Evolutionary conservation across 2,329 filamentous ascomycete genomes (phyloP).

Genomic region (Chalaropsis thielavioides): DNA sequence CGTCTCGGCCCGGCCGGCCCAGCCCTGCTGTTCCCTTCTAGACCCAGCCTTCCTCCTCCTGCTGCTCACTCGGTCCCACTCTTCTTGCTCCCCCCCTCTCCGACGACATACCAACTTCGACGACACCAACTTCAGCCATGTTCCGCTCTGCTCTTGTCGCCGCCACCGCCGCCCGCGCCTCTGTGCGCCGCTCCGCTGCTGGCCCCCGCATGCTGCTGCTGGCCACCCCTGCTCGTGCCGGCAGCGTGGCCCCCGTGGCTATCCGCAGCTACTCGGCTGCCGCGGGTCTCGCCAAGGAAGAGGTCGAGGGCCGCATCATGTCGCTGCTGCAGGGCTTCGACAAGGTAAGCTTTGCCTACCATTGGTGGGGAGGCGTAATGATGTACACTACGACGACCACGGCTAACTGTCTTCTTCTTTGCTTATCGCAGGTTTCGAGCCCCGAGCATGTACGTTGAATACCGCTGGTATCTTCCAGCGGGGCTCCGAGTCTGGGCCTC

Average conservation of each 20-base stretch:
- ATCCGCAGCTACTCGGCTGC: constrained; percentile 78
- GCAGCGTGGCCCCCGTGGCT: constrained; percentile 44
- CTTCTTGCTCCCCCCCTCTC: not conserved
- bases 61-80: not conserved
- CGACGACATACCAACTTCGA: too few species aligned
- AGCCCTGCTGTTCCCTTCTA: too few species aligned
- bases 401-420: not conserved
- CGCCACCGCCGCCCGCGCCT: constrained; percentile 10
- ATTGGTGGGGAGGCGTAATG: constrained; percentile 15
- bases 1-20: too few species aligned
- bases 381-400: too few species aligned
- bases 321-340: constrained; percentile 91
- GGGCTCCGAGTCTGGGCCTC: not conserved
- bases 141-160: constrained; percentile 70
- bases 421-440: constrained; percentile 47
- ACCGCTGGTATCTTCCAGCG: not conserved
- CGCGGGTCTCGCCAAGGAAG: constrained; percentile 60
- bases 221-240: constrained; percentile 43
- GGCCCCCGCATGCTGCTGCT: constrained; percentile 25
- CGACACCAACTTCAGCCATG: constrained; percentile 41
- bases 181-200: not conserved
- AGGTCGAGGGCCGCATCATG: constrained; percentile 85
- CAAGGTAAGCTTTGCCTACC: constrained; percentile 41
- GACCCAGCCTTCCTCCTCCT: not conserved
- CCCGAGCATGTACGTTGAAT: constrained; percentile 40